These are phyloP conservation scores for Lindgomyces ingoldianus DNA, from an alignment of 495 filamentous ascomycete species.

Conservation along the genomic window DNA sequence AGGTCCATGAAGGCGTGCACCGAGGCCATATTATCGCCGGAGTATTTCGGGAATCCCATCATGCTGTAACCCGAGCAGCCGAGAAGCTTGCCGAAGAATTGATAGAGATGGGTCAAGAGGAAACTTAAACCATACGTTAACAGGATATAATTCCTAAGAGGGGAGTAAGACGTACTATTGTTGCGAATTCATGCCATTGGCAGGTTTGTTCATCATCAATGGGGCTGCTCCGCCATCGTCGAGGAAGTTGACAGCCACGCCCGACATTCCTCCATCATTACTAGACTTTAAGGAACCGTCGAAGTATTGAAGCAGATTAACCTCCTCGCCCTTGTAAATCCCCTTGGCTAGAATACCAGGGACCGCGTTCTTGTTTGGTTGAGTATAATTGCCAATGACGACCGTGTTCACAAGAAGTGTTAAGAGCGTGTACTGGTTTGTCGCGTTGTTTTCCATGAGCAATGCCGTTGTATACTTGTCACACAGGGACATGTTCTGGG, in stretches of 20 bases:
- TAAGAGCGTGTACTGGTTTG: conserved; percentile 54
- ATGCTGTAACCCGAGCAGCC: conserved; percentile 52
- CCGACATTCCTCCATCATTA: conserved; percentile 45
- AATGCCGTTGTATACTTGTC: conserved; percentile 58
- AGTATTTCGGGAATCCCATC: conserved; percentile 49
- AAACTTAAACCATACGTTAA: conserved; percentile 42
- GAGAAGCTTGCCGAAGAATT: conserved; percentile 56
- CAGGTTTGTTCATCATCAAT: conserved; percentile 53
- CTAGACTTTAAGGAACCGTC: conserved; percentile 51
- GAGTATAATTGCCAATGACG: conserved; percentile 58
- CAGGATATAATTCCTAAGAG: neutral
- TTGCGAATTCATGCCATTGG: conserved; percentile 41
- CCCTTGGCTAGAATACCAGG: conserved; percentile 53
- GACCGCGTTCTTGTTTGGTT: conserved; percentile 50
- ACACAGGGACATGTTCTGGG: conserved; percentile 55
- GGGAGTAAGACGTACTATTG: conserved; percentile 52
- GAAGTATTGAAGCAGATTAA: conserved; percentile 58
- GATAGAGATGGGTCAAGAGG: conserved; percentile 58
- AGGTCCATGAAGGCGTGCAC: conserved; percentile 61
- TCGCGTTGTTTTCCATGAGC: conserved; percentile 55
- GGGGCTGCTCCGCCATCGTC: conserved; percentile 57
- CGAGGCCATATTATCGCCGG: conserved; percentile 51
- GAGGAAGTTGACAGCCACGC: conserved; percentile 55
- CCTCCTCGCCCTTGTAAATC: conserved; percentile 49
- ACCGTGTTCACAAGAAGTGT: conserved; percentile 58